Evolutionary conservation across 2,329 filamentous ascomycete species (phyloP).

Genomic region (Calonectria crousiana): DNA sequence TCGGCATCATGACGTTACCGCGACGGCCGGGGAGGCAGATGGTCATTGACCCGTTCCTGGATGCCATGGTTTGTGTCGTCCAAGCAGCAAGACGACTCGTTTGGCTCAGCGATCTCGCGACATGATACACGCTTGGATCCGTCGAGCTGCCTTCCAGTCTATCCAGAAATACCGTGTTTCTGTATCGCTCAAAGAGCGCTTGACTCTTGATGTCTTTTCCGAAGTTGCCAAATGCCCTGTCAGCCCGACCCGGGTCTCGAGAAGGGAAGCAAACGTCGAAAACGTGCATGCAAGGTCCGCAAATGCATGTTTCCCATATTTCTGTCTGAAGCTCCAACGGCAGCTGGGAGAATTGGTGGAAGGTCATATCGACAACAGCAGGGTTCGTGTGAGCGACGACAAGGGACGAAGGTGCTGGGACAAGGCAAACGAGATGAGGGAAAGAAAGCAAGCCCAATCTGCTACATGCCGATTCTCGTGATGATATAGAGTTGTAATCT

Average conservation of each 20-base stretch:
- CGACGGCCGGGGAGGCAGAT: conserved; percentile 42
- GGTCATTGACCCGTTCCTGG: conserved; percentile 28
- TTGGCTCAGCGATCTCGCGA: conserved; percentile 13
- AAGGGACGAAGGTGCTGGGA: not conserved
- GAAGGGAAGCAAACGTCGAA: conserved; percentile 46
- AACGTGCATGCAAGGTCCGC: conserved; percentile 42
- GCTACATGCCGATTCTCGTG: not conserved
- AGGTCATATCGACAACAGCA: conserved; percentile 31
- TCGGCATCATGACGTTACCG: conserved; percentile 39
- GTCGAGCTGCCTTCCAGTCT: conserved; percentile 11
- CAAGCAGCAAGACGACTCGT: conserved; percentile 28
- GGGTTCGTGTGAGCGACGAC: not conserved
- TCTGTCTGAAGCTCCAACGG: conserved; percentile 41
- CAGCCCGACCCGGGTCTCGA: conserved; percentile 27
- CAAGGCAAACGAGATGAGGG: conserved; percentile 11
- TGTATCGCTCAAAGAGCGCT: conserved; percentile 21
- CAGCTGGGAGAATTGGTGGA: conserved; percentile 34
- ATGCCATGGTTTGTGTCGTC: not conserved
- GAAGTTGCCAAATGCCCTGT: conserved; percentile 27
- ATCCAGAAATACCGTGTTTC: conserved; percentile 37
- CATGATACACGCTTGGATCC: conserved; percentile 38
- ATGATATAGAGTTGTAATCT: not conserved
- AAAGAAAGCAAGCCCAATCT: not conserved
- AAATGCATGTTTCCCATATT: conserved; percentile 37
- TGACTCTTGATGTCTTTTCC: conserved; percentile 4